Evolutionary conservation across 2,329 filamentous ascomycete species (phyloP).

Genomic region (Macrophomina phaseolina): DNA sequence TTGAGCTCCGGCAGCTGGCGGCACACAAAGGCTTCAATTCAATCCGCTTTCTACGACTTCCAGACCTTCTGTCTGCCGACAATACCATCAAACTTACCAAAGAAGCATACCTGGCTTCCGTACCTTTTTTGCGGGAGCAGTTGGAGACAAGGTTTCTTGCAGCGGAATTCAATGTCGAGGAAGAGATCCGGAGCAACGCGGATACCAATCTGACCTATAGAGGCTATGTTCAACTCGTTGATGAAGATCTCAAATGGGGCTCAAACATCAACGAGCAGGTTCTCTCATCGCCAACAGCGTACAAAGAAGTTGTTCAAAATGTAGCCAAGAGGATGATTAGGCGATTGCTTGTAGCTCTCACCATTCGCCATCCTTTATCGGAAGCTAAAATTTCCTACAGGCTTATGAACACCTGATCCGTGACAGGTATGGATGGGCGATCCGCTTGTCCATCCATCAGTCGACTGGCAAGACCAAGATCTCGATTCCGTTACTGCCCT

Average conservation of each 20-base stretch:
- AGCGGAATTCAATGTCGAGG: neutral
- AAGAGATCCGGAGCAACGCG: neutral
- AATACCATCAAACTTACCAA: neutral
- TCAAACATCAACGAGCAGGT: neutral
- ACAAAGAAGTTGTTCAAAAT: neutral
- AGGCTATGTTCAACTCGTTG: neutral
- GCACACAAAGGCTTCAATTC: neutral
- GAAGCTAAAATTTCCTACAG: neutral
- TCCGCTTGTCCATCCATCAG: constrained; percentile 27
- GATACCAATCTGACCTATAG: neutral
- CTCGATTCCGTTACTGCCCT: constrained; percentile 21
- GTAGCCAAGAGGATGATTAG: neutral
- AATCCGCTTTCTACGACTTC: neutral
- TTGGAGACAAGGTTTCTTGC: neutral
- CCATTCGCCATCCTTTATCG: neutral
- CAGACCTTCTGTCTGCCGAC: neutral
- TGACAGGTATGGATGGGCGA: neutral
- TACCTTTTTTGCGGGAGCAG: neutral
- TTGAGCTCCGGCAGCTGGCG: neutral
- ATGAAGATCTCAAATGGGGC: constrained; percentile 3
- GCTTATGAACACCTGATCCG: constrained; percentile 4
- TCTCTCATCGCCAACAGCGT: neutral
- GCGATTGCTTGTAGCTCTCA: neutral
- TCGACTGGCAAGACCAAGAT: constrained; percentile 24
- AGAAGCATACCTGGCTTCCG: neutral